These are phyloP conservation scores for Aspergillus puulaauensis DNA, from an alignment of 2,329 filamentous ascomycete species.

Conservation along the genomic window DNA sequence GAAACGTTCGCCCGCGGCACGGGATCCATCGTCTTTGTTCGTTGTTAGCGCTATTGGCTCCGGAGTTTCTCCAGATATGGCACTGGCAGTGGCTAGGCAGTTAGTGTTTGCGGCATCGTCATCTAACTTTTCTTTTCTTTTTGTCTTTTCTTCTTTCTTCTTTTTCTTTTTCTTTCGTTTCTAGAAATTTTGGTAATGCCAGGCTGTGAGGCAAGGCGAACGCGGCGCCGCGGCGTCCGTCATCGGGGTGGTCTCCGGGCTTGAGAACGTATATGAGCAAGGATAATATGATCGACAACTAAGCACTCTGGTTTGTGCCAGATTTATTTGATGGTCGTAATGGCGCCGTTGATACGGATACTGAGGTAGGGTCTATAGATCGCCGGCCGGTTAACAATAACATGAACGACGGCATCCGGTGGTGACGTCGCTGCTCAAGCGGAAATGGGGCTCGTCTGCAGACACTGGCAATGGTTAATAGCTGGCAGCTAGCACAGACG, in stretches of 20 bases:
- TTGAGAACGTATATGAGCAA: constrained; percentile 1
- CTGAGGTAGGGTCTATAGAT: neutral
- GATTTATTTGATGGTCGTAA: neutral
- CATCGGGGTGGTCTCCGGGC: neutral
- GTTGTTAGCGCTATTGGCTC: too few relatives aligned
- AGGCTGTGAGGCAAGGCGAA: neutral
- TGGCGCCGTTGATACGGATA: neutral
- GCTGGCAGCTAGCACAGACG: neutral
- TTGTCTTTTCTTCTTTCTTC: too few relatives aligned
- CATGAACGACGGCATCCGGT: too few relatives aligned
- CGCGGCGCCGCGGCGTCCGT: too few relatives aligned
- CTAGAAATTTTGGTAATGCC: too few relatives aligned
- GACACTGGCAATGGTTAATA: neutral
- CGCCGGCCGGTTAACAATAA: neutral
- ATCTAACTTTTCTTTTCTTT: too few relatives aligned
- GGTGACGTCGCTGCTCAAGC: too few relatives aligned
- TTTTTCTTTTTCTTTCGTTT: too few relatives aligned
- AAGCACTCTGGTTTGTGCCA: constrained; percentile 5
- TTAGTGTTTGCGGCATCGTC: too few relatives aligned
- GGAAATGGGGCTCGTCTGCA: too few relatives aligned
- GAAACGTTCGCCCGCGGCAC: neutral
- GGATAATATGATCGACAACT: constrained; percentile 14
- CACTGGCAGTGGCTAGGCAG: too few relatives aligned
- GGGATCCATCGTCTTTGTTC: neutral
- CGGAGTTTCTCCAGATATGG: too few relatives aligned